Evolutionary conservation across 495 filamentous ascomycete genomes (phyloP).

Genomic region (Penicillium manginii): DNA sequence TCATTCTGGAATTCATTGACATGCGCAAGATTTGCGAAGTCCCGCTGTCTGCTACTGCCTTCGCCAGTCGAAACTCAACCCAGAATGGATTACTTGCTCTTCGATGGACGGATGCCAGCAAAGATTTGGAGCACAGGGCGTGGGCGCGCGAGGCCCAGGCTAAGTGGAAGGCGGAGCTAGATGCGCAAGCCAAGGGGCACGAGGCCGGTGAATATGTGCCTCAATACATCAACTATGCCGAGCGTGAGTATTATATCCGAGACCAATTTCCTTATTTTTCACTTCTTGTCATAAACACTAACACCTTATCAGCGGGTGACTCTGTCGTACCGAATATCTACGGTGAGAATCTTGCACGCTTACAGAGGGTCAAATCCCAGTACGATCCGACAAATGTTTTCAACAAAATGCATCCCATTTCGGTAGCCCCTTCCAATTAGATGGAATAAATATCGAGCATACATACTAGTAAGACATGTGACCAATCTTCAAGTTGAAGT

Average conservation of each 20-base stretch:
- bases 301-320: conserved; percentile 31
- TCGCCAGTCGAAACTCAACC: conserved; percentile 35
- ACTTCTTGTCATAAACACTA: neutral
- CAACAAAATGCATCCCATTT: conserved; percentile 44
- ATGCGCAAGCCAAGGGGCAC: conserved; percentile 8
- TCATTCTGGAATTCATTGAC: conserved; percentile 39
- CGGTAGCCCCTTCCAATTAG: neutral
- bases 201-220: conserved; percentile 25
- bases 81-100: conserved; percentile 43
- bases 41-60: conserved; percentile 27
- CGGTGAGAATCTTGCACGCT: conserved; percentile 48
- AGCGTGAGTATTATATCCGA: conserved; percentile 37
- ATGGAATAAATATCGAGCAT: neutral
- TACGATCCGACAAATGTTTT: conserved; percentile 63
- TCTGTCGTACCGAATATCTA: conserved; percentile 40
- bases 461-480: no score
- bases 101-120: conserved; percentile 32
- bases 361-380: conserved; percentile 52
- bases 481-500: no score
- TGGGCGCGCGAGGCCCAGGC: conserved; percentile 36
- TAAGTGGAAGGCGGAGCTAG: conserved; percentile 33
- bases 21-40: conserved; percentile 39
- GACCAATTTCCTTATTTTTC: neutral
- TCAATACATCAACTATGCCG: conserved; percentile 49
- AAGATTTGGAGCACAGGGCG: conserved; percentile 34